A percentile compares a stretch with the other conserved stretches of the same genome.
These are phyloP conservation scores for Kazachstania africana DNA, from an alignment of 805 yeast genomes.

Conservation along the genomic window DNA sequence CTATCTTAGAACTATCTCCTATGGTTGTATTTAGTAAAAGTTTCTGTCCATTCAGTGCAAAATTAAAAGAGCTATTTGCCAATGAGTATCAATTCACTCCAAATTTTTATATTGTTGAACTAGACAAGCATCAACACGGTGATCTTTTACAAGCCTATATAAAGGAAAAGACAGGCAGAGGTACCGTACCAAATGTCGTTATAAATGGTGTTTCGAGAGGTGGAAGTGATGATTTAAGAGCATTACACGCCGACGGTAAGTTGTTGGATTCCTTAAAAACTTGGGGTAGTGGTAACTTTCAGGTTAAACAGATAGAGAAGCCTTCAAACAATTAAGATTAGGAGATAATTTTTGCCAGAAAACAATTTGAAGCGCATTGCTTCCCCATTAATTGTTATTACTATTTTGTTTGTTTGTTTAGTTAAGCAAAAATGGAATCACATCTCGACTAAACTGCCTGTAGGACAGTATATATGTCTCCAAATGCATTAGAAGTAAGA, in stretches of 20 bases:
- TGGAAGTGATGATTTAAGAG: slow-evolving; percentile 73
- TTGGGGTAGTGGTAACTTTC: slow-evolving; percentile 15
- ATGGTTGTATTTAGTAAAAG: slow-evolving; percentile 46
- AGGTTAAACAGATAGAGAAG: slow-evolving; percentile 6
- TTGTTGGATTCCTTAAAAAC: slow-evolving; percentile 38
- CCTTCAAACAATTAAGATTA: slow-evolving; percentile 17
- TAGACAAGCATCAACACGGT: slow-evolving; percentile 74
- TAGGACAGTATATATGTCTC: too few species aligned
- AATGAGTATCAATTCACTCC: slow-evolving; percentile 61
- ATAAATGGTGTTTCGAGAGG: slow-evolving; percentile 70
- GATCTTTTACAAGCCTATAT: slow-evolving; percentile 62
- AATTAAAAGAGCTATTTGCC: slow-evolving; percentile 51
- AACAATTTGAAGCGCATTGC: too few species aligned
- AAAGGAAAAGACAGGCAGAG: slow-evolving; percentile 57
- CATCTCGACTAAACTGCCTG: too few species aligned
- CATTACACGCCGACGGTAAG: slow-evolving; percentile 44
- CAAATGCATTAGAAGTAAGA: too few species aligned
- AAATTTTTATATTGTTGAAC: slow-evolving; percentile 59
- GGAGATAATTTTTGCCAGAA: too few species aligned
- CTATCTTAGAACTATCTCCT: slow-evolving; percentile 51
- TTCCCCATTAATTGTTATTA: too few species aligned
- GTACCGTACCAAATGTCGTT: slow-evolving; percentile 83
- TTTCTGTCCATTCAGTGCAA: slow-evolving; percentile 66
- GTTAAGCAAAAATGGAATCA: too few species aligned
- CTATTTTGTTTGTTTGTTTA: too few species aligned